These are phyloP conservation scores for Smallanthus sonchifolius DNA, from an alignment of 129 eudicot species.

Conservation along the genomic window DNA sequence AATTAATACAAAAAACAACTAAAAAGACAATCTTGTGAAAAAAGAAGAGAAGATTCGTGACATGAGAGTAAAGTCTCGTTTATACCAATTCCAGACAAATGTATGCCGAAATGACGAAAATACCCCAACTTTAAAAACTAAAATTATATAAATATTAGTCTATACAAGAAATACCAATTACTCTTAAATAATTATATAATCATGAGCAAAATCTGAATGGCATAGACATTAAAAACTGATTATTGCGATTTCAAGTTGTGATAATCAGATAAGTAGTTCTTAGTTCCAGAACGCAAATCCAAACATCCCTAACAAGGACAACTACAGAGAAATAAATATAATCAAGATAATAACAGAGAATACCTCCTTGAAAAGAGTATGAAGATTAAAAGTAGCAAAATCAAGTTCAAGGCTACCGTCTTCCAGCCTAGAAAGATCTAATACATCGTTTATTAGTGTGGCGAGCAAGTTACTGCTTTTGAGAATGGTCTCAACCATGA, in stretches of 20 bases:
- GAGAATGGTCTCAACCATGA: slow-evolving; percentile 90
- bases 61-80: neutral
- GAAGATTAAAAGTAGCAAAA: slow-evolving; percentile 62
- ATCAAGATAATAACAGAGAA: neutral
- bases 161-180: neutral
- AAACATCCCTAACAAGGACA: neutral
- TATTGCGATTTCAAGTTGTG: neutral
- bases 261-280: neutral
- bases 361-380: slow-evolving; percentile 82
- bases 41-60: neutral
- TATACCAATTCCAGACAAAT: neutral
- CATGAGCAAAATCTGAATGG: neutral
- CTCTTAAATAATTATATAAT: slow-evolving; percentile 1
- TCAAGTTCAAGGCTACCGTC: slow-evolving; percentile 98
- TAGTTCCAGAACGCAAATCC: neutral
- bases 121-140: too few relatives aligned
- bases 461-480: slow-evolving; percentile 91
- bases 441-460: slow-evolving; percentile 83
- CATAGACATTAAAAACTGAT: neutral
- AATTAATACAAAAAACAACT: neutral
- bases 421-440: slow-evolving; percentile 92
- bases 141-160: too few relatives aligned
- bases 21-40: neutral
- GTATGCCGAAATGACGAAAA: too few relatives aligned
- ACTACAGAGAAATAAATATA: neutral